A percentile compares a stretch with the other conserved stretches of the same genome.
phyloP scores from a whole-genome alignment of 805 yeast species.

The Candida taoyuanica region DNA sequence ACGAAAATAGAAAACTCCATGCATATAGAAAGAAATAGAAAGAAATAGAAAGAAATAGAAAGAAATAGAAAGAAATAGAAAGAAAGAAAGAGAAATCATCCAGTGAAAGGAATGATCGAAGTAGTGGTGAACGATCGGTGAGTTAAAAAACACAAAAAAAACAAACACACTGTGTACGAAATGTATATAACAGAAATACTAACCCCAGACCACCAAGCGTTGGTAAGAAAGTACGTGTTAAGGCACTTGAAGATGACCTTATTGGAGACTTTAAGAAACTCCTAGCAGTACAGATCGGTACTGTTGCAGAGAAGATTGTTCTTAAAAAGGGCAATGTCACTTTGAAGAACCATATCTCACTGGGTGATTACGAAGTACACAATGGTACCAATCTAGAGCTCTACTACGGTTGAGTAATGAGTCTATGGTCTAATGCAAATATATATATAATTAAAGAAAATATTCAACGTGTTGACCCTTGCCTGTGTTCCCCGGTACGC shows the following conservation, averaged over 20 bases:
- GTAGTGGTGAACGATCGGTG: conserved; percentile 65
- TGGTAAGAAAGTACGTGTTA: conserved; percentile 84
- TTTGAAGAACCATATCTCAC: conserved; percentile 81
- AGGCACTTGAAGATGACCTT: conserved; percentile 80
- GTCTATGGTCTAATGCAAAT: not conserved
- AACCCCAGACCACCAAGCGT: conserved; percentile 36
- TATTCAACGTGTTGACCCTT: conserved; percentile 45
- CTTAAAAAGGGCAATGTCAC: conserved; percentile 83
- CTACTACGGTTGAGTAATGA: conserved; percentile 50
- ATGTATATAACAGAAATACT: no score
- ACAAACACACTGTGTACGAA: not conserved
- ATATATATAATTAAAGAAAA: conserved; percentile 33
- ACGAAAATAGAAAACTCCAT: no score
- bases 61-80: no score
- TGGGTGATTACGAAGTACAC: conserved; percentile 94
- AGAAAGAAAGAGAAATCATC: not conserved
- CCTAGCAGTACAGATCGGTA: conserved; percentile 78
- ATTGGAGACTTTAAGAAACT: conserved; percentile 88
- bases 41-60: no score
- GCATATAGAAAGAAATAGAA: no score
- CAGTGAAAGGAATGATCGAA: conserved; percentile 50
- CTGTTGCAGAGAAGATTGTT: conserved; percentile 54
- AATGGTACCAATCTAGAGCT: conserved; percentile 84
- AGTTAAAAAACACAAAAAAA: conserved; percentile 18
- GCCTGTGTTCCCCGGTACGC: conserved; percentile 1